phyloP scores from a whole-genome alignment of 1,139 yeast genomes.

The Cylindricascospora bacillispora region DNA sequence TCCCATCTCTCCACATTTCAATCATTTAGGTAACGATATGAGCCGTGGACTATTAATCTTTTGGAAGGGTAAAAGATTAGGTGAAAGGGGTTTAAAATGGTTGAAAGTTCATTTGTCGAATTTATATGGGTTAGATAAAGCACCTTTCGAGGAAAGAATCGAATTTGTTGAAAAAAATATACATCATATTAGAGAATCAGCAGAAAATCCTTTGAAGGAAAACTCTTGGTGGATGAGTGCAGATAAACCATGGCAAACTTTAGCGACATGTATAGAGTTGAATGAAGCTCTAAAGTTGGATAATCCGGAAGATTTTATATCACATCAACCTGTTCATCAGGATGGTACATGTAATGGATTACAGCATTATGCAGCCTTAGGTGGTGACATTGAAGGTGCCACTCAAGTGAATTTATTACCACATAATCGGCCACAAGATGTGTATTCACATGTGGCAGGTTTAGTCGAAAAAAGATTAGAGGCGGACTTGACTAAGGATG shows the following conservation, averaged over 20 bases:
- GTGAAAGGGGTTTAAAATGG: conserved; percentile 71
- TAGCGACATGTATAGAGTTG: conserved; percentile 76
- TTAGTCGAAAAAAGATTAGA: conserved; percentile 50
- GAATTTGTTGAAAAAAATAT: conserved; percentile 58
- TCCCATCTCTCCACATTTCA: conserved; percentile 71
- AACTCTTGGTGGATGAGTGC: conserved; percentile 74
- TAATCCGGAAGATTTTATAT: conserved; percentile 63
- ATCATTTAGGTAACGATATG: conserved; percentile 84
- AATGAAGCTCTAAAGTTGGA: conserved; percentile 54
- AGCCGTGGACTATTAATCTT: conserved; percentile 74
- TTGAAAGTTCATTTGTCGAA: conserved; percentile 83
- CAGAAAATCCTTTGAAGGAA: conserved; percentile 51
- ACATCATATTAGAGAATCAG: conserved; percentile 51
- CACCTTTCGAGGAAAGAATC: conserved; percentile 63
- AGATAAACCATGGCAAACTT: conserved; percentile 92
- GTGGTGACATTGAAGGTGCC: conserved; percentile 94
- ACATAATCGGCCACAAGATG: conserved; percentile 80
- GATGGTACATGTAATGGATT: conserved; percentile 97
- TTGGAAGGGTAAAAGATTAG: conserved; percentile 79
- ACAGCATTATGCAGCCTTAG: conserved; percentile 96
- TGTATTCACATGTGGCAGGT: conserved; percentile 69
- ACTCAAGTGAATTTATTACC: conserved; percentile 80
- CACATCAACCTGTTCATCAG: conserved; percentile 87
- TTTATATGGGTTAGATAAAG: conserved; percentile 77
- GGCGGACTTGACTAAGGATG: conserved; percentile 46